Conservation (phyloP, 371 early-diverging fungal genomes). For the Mucor irregularis region DNA sequence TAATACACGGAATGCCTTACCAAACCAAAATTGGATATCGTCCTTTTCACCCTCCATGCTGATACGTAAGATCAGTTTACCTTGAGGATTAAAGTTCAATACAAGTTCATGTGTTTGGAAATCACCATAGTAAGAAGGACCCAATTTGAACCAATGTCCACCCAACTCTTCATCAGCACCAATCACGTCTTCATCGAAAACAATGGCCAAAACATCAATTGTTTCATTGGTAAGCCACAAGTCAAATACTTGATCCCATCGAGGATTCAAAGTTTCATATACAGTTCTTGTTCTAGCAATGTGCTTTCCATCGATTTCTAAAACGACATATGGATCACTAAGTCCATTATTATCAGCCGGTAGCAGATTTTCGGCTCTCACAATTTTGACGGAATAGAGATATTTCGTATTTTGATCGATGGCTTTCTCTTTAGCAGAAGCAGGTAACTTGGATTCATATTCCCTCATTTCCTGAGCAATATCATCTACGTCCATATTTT, state of each 20-base stretch:
- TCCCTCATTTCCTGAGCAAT: slow-evolving; percentile 52
- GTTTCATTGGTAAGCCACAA: slow-evolving; percentile 62
- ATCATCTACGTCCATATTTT: slow-evolving; percentile 68
- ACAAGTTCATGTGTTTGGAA: slow-evolving; percentile 83
- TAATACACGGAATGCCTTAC: slow-evolving; percentile 76
- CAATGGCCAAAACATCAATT: slow-evolving; percentile 63
- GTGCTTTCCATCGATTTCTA: slow-evolving; percentile 56
- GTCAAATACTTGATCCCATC: slow-evolving; percentile 92
- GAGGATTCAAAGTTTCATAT: slow-evolving; percentile 77
- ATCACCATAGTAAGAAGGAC: slow-evolving; percentile 60
- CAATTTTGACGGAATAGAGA: slow-evolving; percentile 59
- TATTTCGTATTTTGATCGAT: slow-evolving; percentile 31
- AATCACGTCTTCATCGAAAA: slow-evolving; percentile 78
- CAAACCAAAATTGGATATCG: slow-evolving; percentile 92
- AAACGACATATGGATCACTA: slow-evolving; percentile 77
- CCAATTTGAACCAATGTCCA: slow-evolving; percentile 65
- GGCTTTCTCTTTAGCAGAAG: slow-evolving; percentile 1
- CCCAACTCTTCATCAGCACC: slow-evolving; percentile 84
- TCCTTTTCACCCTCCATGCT: slow-evolving; percentile 92
- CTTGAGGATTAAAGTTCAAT: slow-evolving; percentile 84
- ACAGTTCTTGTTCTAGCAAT: slow-evolving; percentile 67
- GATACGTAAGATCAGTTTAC: slow-evolving; percentile 76
- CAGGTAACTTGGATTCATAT: slow-evolving; percentile 22
- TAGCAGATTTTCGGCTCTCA: slow-evolving; percentile 58
- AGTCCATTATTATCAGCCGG: slow-evolving; percentile 60